Base-by-base conservation (phyloP, 2,329 filamentous ascomycete species). In the Aspergillus novoparasiticus region DNA sequence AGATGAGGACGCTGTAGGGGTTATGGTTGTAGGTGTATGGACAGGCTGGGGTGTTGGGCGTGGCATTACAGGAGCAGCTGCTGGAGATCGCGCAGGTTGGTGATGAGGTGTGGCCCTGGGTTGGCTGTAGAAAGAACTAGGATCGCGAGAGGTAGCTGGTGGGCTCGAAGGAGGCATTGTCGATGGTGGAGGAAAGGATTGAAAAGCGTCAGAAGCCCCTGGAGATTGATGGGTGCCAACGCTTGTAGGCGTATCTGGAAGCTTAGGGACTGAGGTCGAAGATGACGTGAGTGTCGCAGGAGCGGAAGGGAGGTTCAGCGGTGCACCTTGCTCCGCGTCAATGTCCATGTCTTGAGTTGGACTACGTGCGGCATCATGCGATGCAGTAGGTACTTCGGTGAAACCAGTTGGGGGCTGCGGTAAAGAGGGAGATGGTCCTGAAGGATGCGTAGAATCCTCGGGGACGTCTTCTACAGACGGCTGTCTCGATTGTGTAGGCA, bases 381-480 rank as follows among this genome's bases (percentile, higher is more conserved):
- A 68, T 32, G 72, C 64, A 32, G 71, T 67, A 19, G 73, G 69
- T 36, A 69, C 67, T 54, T 73, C 64, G 16, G 68, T 62, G n/a
- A 62, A 62, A 12, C 69, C 46, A 14, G 64, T 59, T 34, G 70
- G 65, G 23, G 66, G 63, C 8, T 75, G 68, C 41, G 76, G 79
- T 32, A 77, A 73, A 21, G 73, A 62, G 14, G 80, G 82, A 4
- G 80, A 75, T 36, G 79, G 74, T 66, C 82, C 72, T 26, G 81
- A 82, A 39, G 83, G 81, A 73, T 82, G 84, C 63, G 82, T 80
- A 43, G 82, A 80, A 55, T 87, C 87, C 64, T 89, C 86, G 5
- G 85, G 83, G 0, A 83, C 83, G 41, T 88, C 86, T 70, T 90
- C 87, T 11, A 89, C 86, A 1, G 84, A 84, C 0, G 86, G 80